These are phyloP conservation scores for Blepharisma japonicum DNA, from an alignment of 73 alveolate species.

Conservation along the genomic window DNA sequence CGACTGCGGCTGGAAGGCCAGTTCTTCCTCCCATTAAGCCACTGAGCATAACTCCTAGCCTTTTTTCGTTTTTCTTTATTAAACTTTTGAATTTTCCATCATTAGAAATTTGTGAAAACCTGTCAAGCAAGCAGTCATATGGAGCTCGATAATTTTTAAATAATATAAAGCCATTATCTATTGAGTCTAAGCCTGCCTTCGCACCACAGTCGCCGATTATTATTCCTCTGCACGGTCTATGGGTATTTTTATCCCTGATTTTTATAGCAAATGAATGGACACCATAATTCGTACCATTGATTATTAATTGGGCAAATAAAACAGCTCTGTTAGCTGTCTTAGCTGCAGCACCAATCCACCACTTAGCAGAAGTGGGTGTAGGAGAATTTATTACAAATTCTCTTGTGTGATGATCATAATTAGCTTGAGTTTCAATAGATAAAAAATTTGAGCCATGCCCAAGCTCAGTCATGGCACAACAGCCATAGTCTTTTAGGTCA, in stretches of 20 bases:
- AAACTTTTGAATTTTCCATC: constrained; percentile 55
- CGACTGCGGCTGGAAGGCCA: constrained; percentile 39
- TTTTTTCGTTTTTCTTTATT: constrained; percentile 64
- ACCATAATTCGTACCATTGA: constrained; percentile 61
- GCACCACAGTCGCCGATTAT: constrained; percentile 83
- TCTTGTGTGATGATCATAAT: constrained; percentile 54
- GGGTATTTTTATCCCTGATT: constrained; percentile 63
- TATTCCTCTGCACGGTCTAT: constrained; percentile 62
- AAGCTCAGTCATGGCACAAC: constrained; percentile 79
- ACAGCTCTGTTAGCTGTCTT: constrained; percentile 61
- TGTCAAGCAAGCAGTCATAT: constrained; percentile 57
- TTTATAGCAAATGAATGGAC: constrained; percentile 73
- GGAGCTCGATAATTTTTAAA: constrained; percentile 65
- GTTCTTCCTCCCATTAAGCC: constrained; percentile 73
- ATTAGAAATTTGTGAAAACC: constrained; percentile 53
- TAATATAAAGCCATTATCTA: constrained; percentile 74
- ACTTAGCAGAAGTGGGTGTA: constrained; percentile 82
- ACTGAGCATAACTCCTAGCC: constrained; percentile 64
- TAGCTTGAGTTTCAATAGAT: constrained; percentile 69
- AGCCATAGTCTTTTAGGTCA: constrained; percentile 50
- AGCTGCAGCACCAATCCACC: too few species aligned
- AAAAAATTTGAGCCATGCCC: constrained; percentile 85
- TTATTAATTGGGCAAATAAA: constrained; percentile 61
- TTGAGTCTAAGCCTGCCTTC: constrained; percentile 67
- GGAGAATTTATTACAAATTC: too few species aligned